A percentile compares a stretch with the other conserved stretches of the same genome.
Conservation (phyloP, 1,284 basidiomycete species). For the Irpex sp. region DNA sequence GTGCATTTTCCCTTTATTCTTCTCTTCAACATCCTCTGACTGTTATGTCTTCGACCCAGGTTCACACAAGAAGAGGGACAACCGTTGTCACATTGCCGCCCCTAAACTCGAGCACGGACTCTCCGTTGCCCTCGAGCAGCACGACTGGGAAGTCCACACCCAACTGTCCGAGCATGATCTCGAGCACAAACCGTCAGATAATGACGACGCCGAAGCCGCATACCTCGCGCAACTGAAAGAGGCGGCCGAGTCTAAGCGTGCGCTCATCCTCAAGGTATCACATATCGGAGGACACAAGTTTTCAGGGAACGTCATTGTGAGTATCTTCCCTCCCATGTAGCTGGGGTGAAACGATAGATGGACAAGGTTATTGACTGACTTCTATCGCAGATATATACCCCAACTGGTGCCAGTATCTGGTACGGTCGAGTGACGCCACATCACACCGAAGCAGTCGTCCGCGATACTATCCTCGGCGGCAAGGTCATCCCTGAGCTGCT, state of each 20-base stretch:
- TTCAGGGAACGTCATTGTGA: slow-evolving; percentile 86
- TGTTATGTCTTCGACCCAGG: slow-evolving; percentile 41
- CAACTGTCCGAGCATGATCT: slow-evolving; percentile 53
- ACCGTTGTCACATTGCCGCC: slow-evolving; percentile 84
- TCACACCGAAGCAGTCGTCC: slow-evolving; percentile 83
- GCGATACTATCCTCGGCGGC: slow-evolving; percentile 82
- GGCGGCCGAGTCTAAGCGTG: slow-evolving; percentile 39
- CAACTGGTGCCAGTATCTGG: slow-evolving; percentile 81
- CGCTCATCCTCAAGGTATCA: slow-evolving; percentile 81
- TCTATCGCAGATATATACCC: slow-evolving; percentile 70
- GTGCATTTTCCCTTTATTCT: slow-evolving; percentile 41
- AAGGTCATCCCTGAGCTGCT: slow-evolving; percentile 80
- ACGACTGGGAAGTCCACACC: slow-evolving; percentile 75
- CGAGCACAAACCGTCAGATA: slow-evolving; percentile 33
- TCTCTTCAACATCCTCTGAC: not conserved
- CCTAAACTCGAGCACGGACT: slow-evolving; percentile 79
- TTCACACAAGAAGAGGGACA: slow-evolving; percentile 89
- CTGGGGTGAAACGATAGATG: not conserved
- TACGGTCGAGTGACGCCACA: slow-evolving; percentile 93
- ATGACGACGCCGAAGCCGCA: slow-evolving; percentile 38
- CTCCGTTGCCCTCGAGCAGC: slow-evolving; percentile 51
- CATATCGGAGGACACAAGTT: slow-evolving; percentile 92
- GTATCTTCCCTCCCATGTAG: slow-evolving; percentile 26
- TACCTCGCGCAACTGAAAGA: slow-evolving; percentile 47
- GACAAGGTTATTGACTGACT: too few species aligned